A percentile compares a stretch with the other conserved stretches of the same genome.
phyloP scores from a whole-genome alignment of 768 basidiomycete genomes.

The Lentinus brumalis region DNA sequence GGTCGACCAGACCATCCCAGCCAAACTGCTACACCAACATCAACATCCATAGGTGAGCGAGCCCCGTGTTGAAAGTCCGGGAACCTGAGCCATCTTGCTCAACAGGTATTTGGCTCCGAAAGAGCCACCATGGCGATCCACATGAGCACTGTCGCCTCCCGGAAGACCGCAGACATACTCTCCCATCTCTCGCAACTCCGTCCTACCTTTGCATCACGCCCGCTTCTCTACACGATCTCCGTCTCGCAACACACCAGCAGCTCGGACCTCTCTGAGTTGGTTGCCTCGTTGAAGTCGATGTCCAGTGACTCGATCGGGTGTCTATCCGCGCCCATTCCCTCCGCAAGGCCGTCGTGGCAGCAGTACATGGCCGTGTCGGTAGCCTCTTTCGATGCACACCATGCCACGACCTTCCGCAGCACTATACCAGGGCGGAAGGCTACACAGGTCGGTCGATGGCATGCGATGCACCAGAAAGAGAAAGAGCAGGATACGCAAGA shows the following conservation, averaged over 20 bases:
- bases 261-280: slow-evolving; percentile 36
- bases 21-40: neutral
- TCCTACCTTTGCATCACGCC: neutral
- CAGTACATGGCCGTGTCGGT: slow-evolving; percentile 55
- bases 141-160: slow-evolving; percentile 21
- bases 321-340: slow-evolving; percentile 52
- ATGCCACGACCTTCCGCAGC: slow-evolving; percentile 59
- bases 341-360: slow-evolving; percentile 13
- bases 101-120: too few relatives aligned
- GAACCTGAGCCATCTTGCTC: too few relatives aligned
- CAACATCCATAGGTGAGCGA: neutral
- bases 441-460: slow-evolving; percentile 73
- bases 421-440: slow-evolving; percentile 58
- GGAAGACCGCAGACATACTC: slow-evolving; percentile 17
- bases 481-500: slow-evolving; percentile 2
- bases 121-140: slow-evolving; percentile 13
- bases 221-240: slow-evolving; percentile 39
- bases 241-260: slow-evolving; percentile 53
- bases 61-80: too few relatives aligned
- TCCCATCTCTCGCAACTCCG: slow-evolving; percentile 8
- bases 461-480: slow-evolving; percentile 52
- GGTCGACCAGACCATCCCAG: too few relatives aligned
- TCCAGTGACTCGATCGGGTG: slow-evolving; percentile 56
- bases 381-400: slow-evolving; percentile 49
- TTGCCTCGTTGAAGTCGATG: slow-evolving; percentile 25